Conservation (phyloP, 495 filamentous ascomycete genomes). For the Acidomyces sp. region DNA sequence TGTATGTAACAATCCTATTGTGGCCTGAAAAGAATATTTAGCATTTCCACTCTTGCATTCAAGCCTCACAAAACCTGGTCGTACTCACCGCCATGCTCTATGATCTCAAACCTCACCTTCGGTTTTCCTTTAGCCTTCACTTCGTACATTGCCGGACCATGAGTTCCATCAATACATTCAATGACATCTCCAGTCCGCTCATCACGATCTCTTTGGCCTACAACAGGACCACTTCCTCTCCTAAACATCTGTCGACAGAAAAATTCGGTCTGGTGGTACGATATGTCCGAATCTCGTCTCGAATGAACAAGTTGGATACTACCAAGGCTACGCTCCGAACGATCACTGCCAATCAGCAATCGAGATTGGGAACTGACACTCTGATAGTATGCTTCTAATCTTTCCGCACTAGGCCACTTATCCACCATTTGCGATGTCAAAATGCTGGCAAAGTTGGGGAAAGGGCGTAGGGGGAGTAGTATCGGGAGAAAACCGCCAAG, state of each 20-base stretch:
- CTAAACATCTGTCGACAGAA: constrained; percentile 19
- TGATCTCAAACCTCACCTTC: constrained; percentile 40
- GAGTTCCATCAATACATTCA: constrained; percentile 25
- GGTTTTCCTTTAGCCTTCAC: constrained; percentile 20
- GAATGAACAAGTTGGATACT: constrained; percentile 26
- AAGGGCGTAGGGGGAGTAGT: constrained; percentile 54
- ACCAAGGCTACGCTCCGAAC: constrained; percentile 22
- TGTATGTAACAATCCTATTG: constrained; percentile 41
- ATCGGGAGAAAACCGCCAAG: constrained; percentile 66
- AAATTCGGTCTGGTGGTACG: constrained; percentile 23
- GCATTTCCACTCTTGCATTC: background rate
- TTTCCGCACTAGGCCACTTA: constrained; percentile 40
- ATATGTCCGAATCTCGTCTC: constrained; percentile 26
- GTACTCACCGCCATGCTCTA: constrained; percentile 43
- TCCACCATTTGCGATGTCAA: constrained; percentile 39
- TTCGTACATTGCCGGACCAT: constrained; percentile 32
- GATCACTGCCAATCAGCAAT: constrained; percentile 26
- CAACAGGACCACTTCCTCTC: constrained; percentile 5
- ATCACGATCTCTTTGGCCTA: constrained; percentile 30
- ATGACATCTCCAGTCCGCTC: constrained; percentile 28
- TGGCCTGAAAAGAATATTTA: constrained; percentile 34
- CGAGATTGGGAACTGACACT: constrained; percentile 30
- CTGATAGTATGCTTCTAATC: constrained; percentile 30
- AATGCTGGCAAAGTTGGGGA: constrained; percentile 37
- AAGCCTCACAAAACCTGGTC: background rate